A percentile compares a stretch with the other conserved stretches of the same genome.
These are phyloP conservation scores for Fraxinus greggii DNA, from an alignment of 305 asterid species.

Conservation along the genomic window DNA sequence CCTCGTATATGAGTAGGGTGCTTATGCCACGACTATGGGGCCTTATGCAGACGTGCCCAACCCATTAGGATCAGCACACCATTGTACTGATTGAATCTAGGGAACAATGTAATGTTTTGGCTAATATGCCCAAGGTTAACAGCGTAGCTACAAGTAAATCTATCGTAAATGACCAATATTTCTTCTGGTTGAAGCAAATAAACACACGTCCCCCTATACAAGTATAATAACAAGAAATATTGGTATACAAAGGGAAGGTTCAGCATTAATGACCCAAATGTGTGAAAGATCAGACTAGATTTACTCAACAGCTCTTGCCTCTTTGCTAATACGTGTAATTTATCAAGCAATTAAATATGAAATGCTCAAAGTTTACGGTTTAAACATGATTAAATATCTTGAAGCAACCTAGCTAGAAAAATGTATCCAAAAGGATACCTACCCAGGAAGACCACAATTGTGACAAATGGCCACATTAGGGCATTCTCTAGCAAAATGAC, in stretches of 20 bases:
- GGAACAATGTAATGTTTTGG: background rate
- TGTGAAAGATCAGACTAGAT: background rate
- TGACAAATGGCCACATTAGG: constrained; percentile 94
- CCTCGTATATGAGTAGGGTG: background rate
- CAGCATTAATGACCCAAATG: background rate
- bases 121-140: background rate
- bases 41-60: background rate
- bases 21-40: background rate
- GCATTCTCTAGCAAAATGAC: constrained; percentile 97
- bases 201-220: background rate
- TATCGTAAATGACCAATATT: background rate
- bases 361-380: background rate
- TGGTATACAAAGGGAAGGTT: background rate
- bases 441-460: constrained; percentile 99
- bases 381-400: background rate
- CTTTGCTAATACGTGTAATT: background rate
- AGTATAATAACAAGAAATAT: background rate
- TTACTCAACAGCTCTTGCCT: background rate
- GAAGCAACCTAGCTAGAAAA: background rate
- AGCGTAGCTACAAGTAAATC: background rate
- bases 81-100: background rate
- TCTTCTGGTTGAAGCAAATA: background rate
- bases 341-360: background rate
- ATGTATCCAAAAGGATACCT: constrained; percentile 24
- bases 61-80: background rate